phyloP scores from a whole-genome alignment of 2,329 filamentous ascomycete species.

The Clarireedia homoeocarpa region DNA sequence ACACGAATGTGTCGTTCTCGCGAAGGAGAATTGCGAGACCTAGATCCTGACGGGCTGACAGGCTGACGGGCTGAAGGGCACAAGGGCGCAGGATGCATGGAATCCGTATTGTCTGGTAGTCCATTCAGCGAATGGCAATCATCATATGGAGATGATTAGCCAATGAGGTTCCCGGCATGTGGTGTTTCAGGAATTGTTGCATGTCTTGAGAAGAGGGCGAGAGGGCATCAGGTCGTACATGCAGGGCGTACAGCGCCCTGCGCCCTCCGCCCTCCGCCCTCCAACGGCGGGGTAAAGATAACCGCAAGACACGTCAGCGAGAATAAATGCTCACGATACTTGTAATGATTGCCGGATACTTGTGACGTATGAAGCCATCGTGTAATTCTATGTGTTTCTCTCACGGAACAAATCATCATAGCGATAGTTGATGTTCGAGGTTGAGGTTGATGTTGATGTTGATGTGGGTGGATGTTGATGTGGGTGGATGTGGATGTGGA shows the following conservation, averaged over 20 bases:
- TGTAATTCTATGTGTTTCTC: no score
- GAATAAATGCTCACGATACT: no score
- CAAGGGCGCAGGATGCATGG: constrained; percentile 43
- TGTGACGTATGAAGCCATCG: no score
- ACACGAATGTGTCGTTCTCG: constrained; percentile 54
- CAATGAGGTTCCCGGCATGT: not conserved
- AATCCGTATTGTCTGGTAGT: constrained; percentile 33
- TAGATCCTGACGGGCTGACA: constrained; percentile 49
- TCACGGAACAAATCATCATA: no score
- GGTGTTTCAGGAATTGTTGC: constrained; percentile 1
- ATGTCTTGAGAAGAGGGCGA: not conserved
- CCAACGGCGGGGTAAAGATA: no score
- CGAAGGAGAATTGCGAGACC: constrained; percentile 44
- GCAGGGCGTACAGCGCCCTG: not conserved
- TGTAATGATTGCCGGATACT: no score
- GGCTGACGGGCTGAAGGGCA: constrained; percentile 39
- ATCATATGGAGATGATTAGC: not conserved
- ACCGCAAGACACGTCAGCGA: no score
- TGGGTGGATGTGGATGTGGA: not conserved
- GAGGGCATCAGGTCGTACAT: not conserved
- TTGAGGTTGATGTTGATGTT: not conserved
- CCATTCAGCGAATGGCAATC: not conserved
- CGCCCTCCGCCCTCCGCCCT: no score
- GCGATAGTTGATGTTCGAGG: no score
- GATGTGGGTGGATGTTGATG: not conserved